Evolutionary conservation across 768 basidiomycete genomes (phyloP), one percentile per base, ranked within the genome.

Genomic region (Phylloporus sp.): DNA sequence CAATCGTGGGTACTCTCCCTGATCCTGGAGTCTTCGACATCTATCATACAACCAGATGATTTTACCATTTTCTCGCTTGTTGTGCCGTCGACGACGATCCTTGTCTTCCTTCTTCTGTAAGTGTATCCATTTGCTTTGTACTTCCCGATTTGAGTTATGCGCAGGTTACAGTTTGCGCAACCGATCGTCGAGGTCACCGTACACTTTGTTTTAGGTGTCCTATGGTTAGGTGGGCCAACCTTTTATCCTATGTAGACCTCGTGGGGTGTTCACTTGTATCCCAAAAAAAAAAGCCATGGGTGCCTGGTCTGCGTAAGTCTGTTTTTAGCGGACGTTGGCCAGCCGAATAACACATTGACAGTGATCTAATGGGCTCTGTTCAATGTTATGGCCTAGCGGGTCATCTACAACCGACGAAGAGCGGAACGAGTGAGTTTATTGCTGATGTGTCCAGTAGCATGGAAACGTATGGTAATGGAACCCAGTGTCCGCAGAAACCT

Each of bases 61-160:
- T 90, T 84, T 57, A 78, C 75, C 6, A 81, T 86, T 28, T 90
- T 83, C 63, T 69, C 83, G 1, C 66, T 90, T 45, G 55, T 89
- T 41, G 76, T 80, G 3, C 77, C 86, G 13, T 78, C 83, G 4
- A 40, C 81, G 20, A 86, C 85, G 13, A 78, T 88, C 55, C 72
- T 88, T 21, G 42, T 71, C 24, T 78, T 87, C 50, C 55, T 87
- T 20, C 60, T 82, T 51, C 67, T 77, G 28, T 29, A 46, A 56
- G 77, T 31, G 18, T 22, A 20, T 49, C 22, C 9, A n/a, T 17
- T 22, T 29, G 21, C 14, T 8, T n/a, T 20, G 6, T 20, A 14
- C 23, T 20, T 27, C 18, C 18, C 44, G 10, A 13, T 39, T 54
- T 40, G 40, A 48, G 20, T 18, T 15, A 39, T 52, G 40, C 31